Base-by-base conservation (phyloP, 345 rosid species). In the Euphorbia lathyris region DNA sequence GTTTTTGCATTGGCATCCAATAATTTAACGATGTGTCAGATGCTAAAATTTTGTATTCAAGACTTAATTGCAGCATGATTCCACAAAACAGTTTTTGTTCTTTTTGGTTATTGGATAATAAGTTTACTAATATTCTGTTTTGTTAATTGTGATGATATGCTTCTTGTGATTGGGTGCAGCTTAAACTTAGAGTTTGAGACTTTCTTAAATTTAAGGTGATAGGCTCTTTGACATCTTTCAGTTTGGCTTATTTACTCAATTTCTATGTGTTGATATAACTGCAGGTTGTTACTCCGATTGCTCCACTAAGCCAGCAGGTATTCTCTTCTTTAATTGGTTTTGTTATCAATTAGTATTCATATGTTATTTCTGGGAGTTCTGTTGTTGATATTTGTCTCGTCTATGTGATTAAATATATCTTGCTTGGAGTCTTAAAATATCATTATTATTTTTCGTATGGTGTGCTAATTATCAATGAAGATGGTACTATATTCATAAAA, bases 221-320 rank as follows among this genome's bases (percentile, higher is more conserved):
- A 73, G 3, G 8, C 57, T 53, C 26, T 40, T 67, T 67, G 13
- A 19, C 42, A 29, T 66, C 26, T 45, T 42, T 38, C 27, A 10
- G 9, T 55, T 57, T 0, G 61, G 51, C 47, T 47, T 23, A 23
- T 67, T 17, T 12, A 48, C 56, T 38, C 43, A 32, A n/a, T 20
- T 50, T 34, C 30, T 42, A 22, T 58, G 43, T n/a, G 1, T 66
- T 1, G 16, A 34, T 50, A 8, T 34, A 26, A 12, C 59, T 74
- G 77, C 91, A 92, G 99, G 98, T 92, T 66, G 97, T 95, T 76
- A 92, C 99, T 66, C 99, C 98, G 1, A 96, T 95, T 65, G 97
- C 99, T 65, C 99, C 98, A 71, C 76, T 95, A 75, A 92, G 98
- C 74, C 98, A 95, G 77, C 98, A 95, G 98, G 99, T 95, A 82